phyloP scores from a whole-genome alignment of 345 rosid genomes.

The Syzygium jambos region DNA sequence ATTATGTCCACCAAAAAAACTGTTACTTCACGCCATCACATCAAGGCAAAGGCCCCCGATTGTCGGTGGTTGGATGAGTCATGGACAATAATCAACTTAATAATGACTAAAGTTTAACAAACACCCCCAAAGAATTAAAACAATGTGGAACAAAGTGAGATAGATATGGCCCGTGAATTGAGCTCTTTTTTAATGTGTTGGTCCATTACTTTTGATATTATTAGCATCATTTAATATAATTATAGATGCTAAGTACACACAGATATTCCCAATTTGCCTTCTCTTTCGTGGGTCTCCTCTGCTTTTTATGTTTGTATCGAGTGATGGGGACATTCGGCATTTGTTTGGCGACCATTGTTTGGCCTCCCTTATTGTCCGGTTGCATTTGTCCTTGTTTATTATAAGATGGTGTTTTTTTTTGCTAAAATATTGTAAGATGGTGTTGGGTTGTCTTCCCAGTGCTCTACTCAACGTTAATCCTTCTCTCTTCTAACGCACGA shows the following conservation, averaged over 20 bases:
- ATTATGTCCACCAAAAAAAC: background rate
- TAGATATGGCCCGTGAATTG: background rate
- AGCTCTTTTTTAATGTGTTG: background rate
- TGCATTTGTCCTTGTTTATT: background rate
- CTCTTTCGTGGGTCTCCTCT: background rate
- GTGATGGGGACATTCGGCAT: background rate
- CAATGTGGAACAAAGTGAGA: background rate
- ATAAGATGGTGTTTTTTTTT: background rate
- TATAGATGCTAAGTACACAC: background rate
- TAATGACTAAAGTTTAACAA: background rate
- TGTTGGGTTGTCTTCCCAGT: background rate
- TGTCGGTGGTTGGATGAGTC: background rate
- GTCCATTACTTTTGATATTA: background rate
- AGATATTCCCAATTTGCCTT: background rate
- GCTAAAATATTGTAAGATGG: background rate
- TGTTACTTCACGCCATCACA: background rate
- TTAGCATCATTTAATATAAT: background rate
- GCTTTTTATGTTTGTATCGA: background rate
- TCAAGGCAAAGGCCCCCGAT: background rate
- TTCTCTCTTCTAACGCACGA: background rate
- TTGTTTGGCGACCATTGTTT: background rate
- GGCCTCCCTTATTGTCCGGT: background rate
- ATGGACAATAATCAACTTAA: background rate
- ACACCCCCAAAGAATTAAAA: background rate
- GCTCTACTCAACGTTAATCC: background rate